Conservation (phyloP, 1,284 basidiomycete genomes). For the Thelephora terrestris region DNA sequence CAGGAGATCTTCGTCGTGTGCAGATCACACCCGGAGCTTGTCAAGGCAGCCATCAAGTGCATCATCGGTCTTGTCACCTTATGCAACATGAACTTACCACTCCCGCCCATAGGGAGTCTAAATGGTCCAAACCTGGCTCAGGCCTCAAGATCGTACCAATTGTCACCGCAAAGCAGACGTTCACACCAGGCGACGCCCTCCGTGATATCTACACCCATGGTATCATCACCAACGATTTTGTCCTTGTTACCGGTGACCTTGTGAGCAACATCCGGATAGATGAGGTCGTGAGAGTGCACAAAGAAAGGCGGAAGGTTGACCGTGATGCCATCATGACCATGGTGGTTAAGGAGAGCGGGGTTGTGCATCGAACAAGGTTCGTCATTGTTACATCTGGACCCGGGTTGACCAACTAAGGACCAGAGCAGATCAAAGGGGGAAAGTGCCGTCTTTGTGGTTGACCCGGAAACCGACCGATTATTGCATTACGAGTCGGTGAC, state of each 20-base stretch:
- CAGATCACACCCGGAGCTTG: constrained; percentile 76
- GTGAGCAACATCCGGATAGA: constrained; percentile 91
- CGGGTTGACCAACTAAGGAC: constrained; percentile 5
- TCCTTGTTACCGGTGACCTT: constrained; percentile 90
- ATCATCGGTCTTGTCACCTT: constrained; percentile 18
- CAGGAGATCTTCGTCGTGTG: constrained; percentile 94
- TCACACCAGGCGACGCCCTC: constrained; percentile 91
- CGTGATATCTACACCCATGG: constrained; percentile 93
- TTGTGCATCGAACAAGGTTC: constrained; percentile 63
- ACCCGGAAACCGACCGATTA: constrained; percentile 67
- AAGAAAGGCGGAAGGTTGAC: constrained; percentile 77
- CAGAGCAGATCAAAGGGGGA: constrained; percentile 52
- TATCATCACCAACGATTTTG: constrained; percentile 87
- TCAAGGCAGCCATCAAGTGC: constrained; percentile 74
- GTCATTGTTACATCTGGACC: constrained; percentile 19
- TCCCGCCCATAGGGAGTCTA: constrained; percentile 45
- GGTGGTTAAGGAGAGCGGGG: constrained; percentile 76
- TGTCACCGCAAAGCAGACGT: constrained; percentile 79
- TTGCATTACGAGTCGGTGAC: constrained; percentile 68
- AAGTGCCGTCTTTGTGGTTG: constrained; percentile 64
- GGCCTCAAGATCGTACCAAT: constrained; percentile 84
- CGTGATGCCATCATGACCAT: constrained; percentile 96
- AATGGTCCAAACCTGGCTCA: constrained; percentile 68
- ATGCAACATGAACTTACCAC: background rate
- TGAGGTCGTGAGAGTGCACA: constrained; percentile 82